Evolutionary conservation across 108 stramenopile species (phyloP).

Genomic region (Bacterosira constricta): DNA sequence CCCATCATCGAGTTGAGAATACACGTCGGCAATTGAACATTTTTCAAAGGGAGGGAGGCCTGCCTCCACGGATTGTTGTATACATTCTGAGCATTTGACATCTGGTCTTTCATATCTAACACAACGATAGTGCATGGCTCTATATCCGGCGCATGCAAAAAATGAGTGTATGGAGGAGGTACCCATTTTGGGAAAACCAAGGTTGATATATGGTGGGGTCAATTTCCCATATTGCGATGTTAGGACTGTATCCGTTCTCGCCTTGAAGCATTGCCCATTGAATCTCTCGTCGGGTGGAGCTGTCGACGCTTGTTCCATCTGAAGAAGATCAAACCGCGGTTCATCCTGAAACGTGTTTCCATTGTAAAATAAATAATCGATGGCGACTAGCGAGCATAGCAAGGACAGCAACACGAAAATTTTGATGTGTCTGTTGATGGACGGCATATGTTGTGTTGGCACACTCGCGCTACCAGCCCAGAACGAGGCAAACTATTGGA

Average conservation of each 20-base stretch:
- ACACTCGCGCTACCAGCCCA: too few species aligned
- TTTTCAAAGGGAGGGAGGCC: not conserved
- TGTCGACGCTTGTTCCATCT: too few species aligned
- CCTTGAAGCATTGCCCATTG: slow-evolving; percentile 16
- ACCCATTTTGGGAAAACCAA: slow-evolving; percentile 14
- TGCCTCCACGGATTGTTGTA: not conserved
- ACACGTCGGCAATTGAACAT: slow-evolving; percentile 3
- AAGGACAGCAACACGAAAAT: too few species aligned
- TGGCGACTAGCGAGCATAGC: too few species aligned
- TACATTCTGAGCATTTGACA: not conserved
- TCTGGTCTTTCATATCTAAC: too few species aligned
- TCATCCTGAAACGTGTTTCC: too few species aligned
- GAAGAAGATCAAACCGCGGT: too few species aligned
- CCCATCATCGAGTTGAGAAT: slow-evolving; percentile 12
- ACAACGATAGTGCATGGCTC: slow-evolving; percentile 5
- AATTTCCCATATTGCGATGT: slow-evolving; percentile 1
- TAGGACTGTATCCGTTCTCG: not conserved
- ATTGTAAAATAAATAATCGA: too few species aligned
- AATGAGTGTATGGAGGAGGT: slow-evolving; percentile 9
- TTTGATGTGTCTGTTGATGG: too few species aligned
- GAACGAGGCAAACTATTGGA: too few species aligned
- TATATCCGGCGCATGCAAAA: slow-evolving; percentile 14
- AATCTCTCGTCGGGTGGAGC: too few species aligned
- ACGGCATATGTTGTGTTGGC: too few species aligned
- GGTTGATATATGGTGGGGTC: not conserved